Conservation (phyloP, 1,284 basidiomycete species). For the Exobasidium rhododendri region DNA sequence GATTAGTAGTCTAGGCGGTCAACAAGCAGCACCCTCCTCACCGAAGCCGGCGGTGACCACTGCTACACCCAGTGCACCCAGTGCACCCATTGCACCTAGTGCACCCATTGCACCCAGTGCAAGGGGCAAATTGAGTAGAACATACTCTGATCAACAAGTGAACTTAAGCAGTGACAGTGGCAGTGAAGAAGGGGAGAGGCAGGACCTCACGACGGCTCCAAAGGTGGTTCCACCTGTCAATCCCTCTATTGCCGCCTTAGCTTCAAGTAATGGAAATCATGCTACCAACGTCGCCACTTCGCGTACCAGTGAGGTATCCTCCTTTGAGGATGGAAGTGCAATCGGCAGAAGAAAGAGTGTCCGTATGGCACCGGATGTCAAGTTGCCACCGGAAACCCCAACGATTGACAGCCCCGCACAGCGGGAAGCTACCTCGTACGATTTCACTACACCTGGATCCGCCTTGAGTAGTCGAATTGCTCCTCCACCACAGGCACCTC, state of each 20-base stretch:
- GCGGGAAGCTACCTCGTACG: background rate
- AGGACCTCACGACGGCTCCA: background rate
- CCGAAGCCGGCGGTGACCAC: background rate
- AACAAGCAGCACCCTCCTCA: background rate
- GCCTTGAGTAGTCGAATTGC: constrained; percentile 30
- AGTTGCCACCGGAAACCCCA: constrained; percentile 45
- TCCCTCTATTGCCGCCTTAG: background rate
- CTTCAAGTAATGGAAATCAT: constrained; percentile 3
- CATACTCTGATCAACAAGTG: constrained; percentile 14
- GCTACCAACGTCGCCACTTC: background rate
- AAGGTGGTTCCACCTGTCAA: constrained; percentile 8
- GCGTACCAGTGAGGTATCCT: background rate
- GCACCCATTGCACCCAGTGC: background rate
- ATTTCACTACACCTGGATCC: background rate
- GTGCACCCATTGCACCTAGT: background rate
- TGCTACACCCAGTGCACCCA: background rate
- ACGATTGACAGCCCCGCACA: constrained; percentile 10
- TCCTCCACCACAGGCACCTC: constrained; percentile 29
- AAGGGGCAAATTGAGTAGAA: constrained; percentile 14
- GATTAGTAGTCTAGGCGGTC: background rate
- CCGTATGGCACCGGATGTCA: constrained; percentile 47
- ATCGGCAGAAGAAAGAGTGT: constrained; percentile 44
- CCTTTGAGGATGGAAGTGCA: constrained; percentile 27
- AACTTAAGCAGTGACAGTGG: constrained; percentile 11
- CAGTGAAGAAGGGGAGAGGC: background rate